Conservation (phyloP, 169 alveolate genomes). For the Prorocentrum cordatum region DNA sequence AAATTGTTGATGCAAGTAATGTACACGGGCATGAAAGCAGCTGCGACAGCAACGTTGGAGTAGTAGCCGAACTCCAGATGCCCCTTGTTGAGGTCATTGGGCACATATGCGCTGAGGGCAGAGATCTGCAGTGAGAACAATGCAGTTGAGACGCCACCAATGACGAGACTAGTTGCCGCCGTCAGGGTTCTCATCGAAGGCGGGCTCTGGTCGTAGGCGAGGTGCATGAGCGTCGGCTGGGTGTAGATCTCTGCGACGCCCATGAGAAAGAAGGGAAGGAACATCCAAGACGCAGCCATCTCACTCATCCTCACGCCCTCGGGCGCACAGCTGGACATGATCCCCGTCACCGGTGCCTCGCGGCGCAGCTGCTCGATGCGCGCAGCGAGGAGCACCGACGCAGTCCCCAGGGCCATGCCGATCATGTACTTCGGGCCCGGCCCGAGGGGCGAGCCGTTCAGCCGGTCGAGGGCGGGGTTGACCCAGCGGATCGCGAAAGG, state of each 20-base stretch:
- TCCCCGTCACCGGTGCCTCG: neutral
- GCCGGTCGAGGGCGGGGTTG: neutral
- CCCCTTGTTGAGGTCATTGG: no score
- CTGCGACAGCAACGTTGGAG: no score
- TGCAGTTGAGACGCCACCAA: no score
- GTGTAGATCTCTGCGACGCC: conserved; percentile 42
- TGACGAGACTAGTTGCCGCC: no score
- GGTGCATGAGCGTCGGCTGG: conserved; percentile 26
- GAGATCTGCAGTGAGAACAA: no score
- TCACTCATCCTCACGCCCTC: conserved; percentile 31
- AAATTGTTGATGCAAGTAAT: no score
- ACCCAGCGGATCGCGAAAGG: conserved; percentile 16
- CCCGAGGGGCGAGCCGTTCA: neutral
- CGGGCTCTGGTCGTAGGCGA: no score
- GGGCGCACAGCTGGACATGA: conserved; percentile 59
- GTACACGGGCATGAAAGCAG: no score
- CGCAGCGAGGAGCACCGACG: conserved; percentile 28
- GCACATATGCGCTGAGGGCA: no score
- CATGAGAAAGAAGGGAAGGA: conserved; percentile 13
- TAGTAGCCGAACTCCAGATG: no score
- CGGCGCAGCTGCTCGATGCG: neutral
- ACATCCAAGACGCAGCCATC: conserved; percentile 49
- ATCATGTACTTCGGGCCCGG: neutral
- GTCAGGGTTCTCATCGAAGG: no score
- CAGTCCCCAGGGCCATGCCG: neutral